These are phyloP conservation scores for Globisporangium abappressorium DNA, from an alignment of 352 stramenopile species.

Conservation along the genomic window DNA sequence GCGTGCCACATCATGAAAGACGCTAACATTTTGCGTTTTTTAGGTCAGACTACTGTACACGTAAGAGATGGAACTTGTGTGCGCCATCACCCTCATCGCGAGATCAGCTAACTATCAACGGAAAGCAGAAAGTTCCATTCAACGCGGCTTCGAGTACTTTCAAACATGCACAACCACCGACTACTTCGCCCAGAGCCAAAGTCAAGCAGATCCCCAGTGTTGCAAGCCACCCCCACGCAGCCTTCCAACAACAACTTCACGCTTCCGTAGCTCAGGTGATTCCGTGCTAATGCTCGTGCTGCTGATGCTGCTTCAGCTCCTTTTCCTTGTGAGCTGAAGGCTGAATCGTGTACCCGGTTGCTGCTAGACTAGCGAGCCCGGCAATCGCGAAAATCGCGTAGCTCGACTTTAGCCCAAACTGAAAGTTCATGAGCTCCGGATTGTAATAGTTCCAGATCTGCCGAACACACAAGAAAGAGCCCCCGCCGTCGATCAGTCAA, in stretches of 20 bases:
- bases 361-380: constrained; percentile 15
- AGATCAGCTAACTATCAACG: not conserved
- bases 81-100: not conserved
- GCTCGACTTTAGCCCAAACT: constrained; percentile 24
- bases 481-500: not conserved
- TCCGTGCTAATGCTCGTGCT: not conserved
- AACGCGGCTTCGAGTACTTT: not conserved
- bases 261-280: too few species aligned
- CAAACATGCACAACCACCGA: not conserved
- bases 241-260: not conserved
- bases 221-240: not conserved
- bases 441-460: constrained; percentile 69
- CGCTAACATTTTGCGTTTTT: not conserved
- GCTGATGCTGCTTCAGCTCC: not conserved
- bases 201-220: too few species aligned
- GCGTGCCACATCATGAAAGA: not conserved
- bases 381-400: constrained; percentile 21
- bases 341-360: not conserved
- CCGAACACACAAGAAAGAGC: not conserved
- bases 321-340: not conserved
- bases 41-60: not conserved
- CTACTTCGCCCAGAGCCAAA: too few species aligned
- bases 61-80: not conserved
- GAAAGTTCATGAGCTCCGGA: constrained; percentile 53
- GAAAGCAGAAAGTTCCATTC: not conserved